Evolutionary conservation across 1,139 yeast genomes (phyloP).

Genomic region (Wickerhamomyces sp.): DNA sequence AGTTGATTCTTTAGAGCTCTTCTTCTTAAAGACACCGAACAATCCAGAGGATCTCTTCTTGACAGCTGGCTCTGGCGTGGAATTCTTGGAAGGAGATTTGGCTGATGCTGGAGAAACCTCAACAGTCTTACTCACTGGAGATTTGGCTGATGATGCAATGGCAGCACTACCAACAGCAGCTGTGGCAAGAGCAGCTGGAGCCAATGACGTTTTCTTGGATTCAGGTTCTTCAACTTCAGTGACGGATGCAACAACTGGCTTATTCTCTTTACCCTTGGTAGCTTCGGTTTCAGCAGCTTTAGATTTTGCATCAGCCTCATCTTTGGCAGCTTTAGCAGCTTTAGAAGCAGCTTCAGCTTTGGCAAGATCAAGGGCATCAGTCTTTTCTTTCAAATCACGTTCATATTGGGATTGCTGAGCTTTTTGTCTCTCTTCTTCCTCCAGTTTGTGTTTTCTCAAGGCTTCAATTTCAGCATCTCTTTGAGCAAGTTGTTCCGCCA

Average conservation of each 20-base stretch:
- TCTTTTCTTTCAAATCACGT: neutral
- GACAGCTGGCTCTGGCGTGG: constrained; percentile 5
- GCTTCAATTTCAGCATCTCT: constrained; percentile 3
- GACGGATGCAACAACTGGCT: neutral
- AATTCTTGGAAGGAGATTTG: constrained; percentile 4
- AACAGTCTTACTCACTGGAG: constrained; percentile 1
- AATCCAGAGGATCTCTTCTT: constrained; percentile 2
- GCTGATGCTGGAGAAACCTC: neutral
- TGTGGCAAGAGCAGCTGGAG: constrained; percentile 7
- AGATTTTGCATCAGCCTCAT: constrained; percentile 2
- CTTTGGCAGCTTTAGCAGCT: neutral
- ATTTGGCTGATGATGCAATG: constrained; percentile 1
- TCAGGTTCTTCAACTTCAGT: constrained; percentile 5
- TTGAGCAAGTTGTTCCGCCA: neutral
- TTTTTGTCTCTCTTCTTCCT: neutral
- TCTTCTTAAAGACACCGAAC: constrained; percentile 10
- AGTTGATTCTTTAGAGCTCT: constrained; percentile 5
- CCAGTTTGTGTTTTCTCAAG: constrained; percentile 1
- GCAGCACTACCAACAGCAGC: constrained; percentile 5
- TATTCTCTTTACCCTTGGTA: neutral
- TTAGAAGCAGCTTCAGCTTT: neutral
- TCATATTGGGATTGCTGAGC: neutral
- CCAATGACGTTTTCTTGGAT: constrained; percentile 4
- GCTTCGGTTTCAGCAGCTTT: constrained; percentile 3
- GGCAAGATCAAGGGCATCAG: neutral